Evolutionary conservation across 257 asterid genomes (phyloP).

Genomic region (Jacaranda copaia): DNA sequence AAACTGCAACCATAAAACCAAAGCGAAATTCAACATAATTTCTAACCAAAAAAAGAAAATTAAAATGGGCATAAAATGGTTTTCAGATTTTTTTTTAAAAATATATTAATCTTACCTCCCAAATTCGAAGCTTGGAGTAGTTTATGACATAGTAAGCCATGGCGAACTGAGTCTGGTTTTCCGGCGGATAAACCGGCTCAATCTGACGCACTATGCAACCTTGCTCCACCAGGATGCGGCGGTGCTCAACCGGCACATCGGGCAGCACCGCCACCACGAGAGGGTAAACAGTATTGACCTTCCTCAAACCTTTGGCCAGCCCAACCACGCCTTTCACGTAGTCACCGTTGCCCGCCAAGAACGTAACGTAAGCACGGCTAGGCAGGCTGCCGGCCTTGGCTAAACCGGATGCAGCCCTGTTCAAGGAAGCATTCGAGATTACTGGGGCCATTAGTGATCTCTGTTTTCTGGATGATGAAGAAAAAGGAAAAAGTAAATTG

Average conservation of each 20-base stretch:
- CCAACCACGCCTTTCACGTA: conserved; percentile 67
- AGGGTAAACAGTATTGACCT: conserved; percentile 50
- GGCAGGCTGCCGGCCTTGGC: conserved; percentile 52
- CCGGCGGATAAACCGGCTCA: conserved; percentile 59
- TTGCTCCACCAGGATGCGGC: conserved; percentile 57
- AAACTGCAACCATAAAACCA: conserved; percentile 45
- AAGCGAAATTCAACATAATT: not conserved
- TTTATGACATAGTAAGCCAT: conserved; percentile 67
- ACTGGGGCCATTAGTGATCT: conserved; percentile 43
- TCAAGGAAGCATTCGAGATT: conserved; percentile 25
- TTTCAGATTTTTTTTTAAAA: not conserved
- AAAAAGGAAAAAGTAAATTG: not conserved
- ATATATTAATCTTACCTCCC: conserved; percentile 51
- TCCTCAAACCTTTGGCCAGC: conserved; percentile 59
- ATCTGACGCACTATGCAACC: conserved; percentile 61
- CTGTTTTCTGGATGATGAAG: not conserved
- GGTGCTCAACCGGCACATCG: conserved; percentile 64
- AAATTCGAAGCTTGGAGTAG: conserved; percentile 65
- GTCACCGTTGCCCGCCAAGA: conserved; percentile 61
- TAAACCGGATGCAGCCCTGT: conserved; percentile 43
- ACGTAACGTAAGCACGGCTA: conserved; percentile 61
- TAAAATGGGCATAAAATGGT: not conserved
- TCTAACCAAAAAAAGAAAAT: not conserved
- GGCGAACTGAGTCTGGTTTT: conserved; percentile 59
- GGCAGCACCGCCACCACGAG: conserved; percentile 67